Conservation (phyloP, 306 rosid species). For the Herpetospermum pedunculosum region DNA sequence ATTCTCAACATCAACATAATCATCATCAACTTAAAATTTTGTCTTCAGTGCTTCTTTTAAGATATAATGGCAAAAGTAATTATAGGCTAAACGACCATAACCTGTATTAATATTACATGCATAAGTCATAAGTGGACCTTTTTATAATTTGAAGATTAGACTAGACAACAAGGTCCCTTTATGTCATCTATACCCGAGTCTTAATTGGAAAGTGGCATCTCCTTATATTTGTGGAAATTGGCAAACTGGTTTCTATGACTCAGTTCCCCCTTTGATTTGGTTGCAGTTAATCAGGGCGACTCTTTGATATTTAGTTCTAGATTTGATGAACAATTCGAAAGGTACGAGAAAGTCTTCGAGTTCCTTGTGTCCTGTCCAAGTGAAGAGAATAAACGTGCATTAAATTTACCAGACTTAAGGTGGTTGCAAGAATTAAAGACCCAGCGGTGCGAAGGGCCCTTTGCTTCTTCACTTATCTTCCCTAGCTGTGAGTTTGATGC, state of each 20-base stretch:
- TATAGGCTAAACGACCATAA: neutral
- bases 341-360: constrained; percentile 42
- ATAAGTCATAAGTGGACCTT: neutral
- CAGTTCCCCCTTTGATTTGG: constrained; percentile 7
- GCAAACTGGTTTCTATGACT: neutral
- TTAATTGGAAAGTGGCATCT: neutral
- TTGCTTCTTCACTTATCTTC: constrained; percentile 41
- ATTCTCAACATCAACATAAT: neutral
- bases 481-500: constrained; percentile 28
- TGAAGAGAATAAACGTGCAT: constrained; percentile 31
- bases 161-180: neutral
- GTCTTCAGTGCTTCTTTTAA: neutral
- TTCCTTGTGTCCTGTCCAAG: constrained; percentile 37
- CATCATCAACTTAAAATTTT: neutral
- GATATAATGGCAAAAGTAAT: neutral
- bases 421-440: constrained; percentile 29
- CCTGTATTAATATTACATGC: neutral
- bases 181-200: neutral
- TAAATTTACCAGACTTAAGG: constrained; percentile 36
- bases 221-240: neutral
- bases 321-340: constrained; percentile 49
- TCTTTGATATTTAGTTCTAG: constrained; percentile 50
- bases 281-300: constrained; percentile 34
- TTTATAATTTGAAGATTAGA: neutral
- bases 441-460: constrained; percentile 21